Conservation (phyloP, 371 early-diverging fungal species). For the Mortierella sp. region DNA sequence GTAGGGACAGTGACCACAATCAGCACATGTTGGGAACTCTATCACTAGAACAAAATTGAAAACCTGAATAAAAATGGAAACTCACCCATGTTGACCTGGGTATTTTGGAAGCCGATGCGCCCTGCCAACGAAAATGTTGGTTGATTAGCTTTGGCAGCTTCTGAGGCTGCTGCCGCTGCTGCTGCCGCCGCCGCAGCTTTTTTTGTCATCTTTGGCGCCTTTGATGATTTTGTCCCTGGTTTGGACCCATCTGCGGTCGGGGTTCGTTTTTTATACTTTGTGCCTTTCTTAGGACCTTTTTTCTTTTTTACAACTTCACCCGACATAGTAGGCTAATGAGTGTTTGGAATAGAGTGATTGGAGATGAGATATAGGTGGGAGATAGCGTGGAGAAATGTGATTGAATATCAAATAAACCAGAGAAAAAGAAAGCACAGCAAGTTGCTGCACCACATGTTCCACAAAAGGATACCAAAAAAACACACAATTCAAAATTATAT, state of each 20-base stretch:
- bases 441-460: conserved; percentile 9
- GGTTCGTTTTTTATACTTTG: conserved; percentile 38
- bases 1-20: background rate
- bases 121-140: background rate
- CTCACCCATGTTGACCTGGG: conserved; percentile 35
- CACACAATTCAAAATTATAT: background rate
- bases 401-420: background rate
- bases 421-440: conserved; percentile 7
- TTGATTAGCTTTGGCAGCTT: background rate
- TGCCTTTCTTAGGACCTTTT: conserved; percentile 42
- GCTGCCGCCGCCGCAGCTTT: conserved; percentile 31
- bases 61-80: background rate
- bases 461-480: conserved; percentile 5
- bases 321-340: background rate
- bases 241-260: conserved; percentile 19
- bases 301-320: conserved; percentile 37
- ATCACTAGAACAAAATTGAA: background rate
- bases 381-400: background rate
- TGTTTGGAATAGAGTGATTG: too few species aligned
- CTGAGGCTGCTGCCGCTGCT: conserved; percentile 11
- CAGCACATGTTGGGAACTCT: background rate
- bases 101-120: conserved; percentile 22
- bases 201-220: conserved; percentile 31
- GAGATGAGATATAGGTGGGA: background rate
- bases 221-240: conserved; percentile 18